Evolutionary conservation across 2,329 filamentous ascomycete species (phyloP).

Genomic region (Sodiomyces alkalinus): DNA sequence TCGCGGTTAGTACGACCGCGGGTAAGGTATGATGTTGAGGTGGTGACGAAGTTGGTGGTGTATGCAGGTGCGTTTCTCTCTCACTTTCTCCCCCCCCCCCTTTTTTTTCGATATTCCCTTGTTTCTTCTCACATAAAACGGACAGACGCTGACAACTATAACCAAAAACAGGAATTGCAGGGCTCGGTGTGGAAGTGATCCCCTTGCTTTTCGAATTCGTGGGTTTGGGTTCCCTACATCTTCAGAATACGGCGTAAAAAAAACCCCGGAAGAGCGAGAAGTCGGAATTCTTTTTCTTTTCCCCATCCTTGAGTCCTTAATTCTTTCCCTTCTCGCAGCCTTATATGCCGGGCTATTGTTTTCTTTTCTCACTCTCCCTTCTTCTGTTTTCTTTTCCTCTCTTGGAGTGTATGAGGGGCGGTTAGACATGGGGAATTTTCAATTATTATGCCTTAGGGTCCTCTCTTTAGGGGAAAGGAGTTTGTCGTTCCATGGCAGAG

Average conservation of each 20-base stretch:
- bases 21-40: slow-evolving; percentile 95
- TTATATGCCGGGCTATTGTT: too few relatives aligned
- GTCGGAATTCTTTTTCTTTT: too few relatives aligned
- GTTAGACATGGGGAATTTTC: too few relatives aligned
- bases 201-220: slow-evolving; percentile 56
- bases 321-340: too few relatives aligned
- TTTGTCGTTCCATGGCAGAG: too few relatives aligned
- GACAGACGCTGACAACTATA: slow-evolving; percentile 5
- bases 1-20: slow-evolving; percentile 69
- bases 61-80: slow-evolving; percentile 55
- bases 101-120: too few relatives aligned
- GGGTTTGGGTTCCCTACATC: slow-evolving; percentile 29
- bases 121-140: too few relatives aligned
- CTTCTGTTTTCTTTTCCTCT: too few relatives aligned
- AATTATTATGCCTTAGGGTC: too few relatives aligned
- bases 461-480: too few relatives aligned
- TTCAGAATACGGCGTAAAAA: slow-evolving; percentile 9
- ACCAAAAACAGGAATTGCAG: slow-evolving; percentile 61
- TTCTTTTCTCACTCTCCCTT: too few relatives aligned
- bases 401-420: background rate
- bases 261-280: too few relatives aligned
- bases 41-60: slow-evolving; percentile 90
- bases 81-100: slow-evolving; percentile 5
- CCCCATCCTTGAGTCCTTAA: background rate
- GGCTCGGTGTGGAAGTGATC: slow-evolving; percentile 62